Base-by-base conservation (phyloP, 306 rosid species). In the Glycine soja region DNA sequence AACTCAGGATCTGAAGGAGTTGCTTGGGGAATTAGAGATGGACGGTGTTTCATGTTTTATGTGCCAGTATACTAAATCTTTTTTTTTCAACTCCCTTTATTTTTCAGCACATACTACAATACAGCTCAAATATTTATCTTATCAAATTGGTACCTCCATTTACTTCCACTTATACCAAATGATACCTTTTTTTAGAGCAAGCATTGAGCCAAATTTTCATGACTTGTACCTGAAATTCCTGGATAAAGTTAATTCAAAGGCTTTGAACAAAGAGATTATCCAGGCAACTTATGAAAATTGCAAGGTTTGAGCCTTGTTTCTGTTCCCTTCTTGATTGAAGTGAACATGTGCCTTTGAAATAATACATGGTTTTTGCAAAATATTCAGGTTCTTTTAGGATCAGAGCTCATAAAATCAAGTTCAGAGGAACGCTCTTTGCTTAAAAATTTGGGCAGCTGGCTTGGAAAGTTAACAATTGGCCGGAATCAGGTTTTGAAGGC, bases 171-270 rank as follows among this genome's bases (percentile, higher is more conserved):
- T 63, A 24, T 77, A 71, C 59, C 38, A 45, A 24, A 18, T 67
- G 32, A 15, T 61, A 32, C 36, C 64, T 80, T 38, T 77, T 85
- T 77, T 38, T 90, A 96, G 99, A 88, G 97, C 98, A 72, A 96
- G 99, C 89, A 93, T 96, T 70, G 99, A 96, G 90, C 98, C 90
- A 3, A 96, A 96, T 90, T 96, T 93, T 79, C 99, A 96, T 74
- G 99, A 96, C 85, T 53, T 89, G 86, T 96, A 96, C 89, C 87
- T 93, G 90, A 96, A 92, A 85, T 93, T 96, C 84, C 82, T 96
- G 62, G 99, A 90, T 83, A 92, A 92, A 86, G 82, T 96, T 76
- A 92, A 87, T 90, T 90, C 97, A 3, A 96, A 91, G 84, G 83
- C 91, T 65, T 87, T 93, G 90, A 91, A 83, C 87, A 93, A 85